phyloP scores from a whole-genome alignment of 441 rosid species.

The Flueggea neowawraea region DNA sequence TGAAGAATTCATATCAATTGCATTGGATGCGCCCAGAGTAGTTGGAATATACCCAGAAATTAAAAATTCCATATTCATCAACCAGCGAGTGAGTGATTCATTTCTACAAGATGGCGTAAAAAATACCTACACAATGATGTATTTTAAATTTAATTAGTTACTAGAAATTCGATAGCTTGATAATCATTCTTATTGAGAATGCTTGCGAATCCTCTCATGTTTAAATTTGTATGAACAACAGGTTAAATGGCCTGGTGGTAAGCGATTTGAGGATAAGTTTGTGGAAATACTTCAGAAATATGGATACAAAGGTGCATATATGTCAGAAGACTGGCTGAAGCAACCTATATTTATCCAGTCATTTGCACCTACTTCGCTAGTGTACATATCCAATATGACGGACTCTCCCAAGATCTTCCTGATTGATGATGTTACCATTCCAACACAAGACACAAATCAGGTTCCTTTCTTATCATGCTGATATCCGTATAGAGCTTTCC shows the following conservation, averaged over 20 bases:
- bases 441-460: slow-evolving; percentile 92
- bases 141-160: too few species aligned
- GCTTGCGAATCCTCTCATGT: neutral
- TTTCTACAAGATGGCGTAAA: too few species aligned
- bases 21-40: slow-evolving; percentile 78
- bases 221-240: slow-evolving; percentile 16
- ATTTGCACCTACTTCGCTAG: slow-evolving; percentile 90
- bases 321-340: slow-evolving; percentile 83
- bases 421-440: slow-evolving; percentile 64
- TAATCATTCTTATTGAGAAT: too few species aligned
- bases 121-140: too few species aligned
- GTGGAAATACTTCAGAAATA: slow-evolving; percentile 67
- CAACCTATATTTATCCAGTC: slow-evolving; percentile 92
- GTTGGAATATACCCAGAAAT: slow-evolving; percentile 99
- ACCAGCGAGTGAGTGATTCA: slow-evolving; percentile 56
- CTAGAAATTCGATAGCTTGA: too few species aligned
- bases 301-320: slow-evolving; percentile 75
- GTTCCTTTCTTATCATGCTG: slow-evolving; percentile 22
- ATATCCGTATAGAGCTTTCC: neutral
- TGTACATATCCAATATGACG: slow-evolving; percentile 56
- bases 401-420: slow-evolving; percentile 80
- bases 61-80: slow-evolving; percentile 82
- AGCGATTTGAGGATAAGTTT: slow-evolving; percentile 69
- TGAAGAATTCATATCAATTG: slow-evolving; percentile 89
- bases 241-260: slow-evolving; percentile 88